Conservation (phyloP, 495 filamentous ascomycete genomes). For the Aspergillus leporis region DNA sequence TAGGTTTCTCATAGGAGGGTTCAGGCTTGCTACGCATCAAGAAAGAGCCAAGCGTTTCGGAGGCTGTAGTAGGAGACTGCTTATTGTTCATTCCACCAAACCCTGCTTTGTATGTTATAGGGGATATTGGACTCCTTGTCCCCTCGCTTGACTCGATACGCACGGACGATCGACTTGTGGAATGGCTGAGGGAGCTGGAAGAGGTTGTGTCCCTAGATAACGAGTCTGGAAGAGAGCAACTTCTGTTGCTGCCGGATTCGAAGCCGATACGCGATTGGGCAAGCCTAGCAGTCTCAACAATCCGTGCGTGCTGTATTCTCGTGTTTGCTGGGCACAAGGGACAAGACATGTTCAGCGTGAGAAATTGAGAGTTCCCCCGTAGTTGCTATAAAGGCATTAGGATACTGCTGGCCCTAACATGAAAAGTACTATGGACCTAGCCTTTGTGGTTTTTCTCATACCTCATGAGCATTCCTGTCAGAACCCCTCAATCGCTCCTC, state of each 20-base stretch:
- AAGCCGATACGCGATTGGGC: conserved; percentile 15
- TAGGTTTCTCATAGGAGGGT: conserved; percentile 19
- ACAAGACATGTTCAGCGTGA: conserved; percentile 22
- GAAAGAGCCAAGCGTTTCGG: conserved; percentile 13
- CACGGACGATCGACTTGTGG: conserved; percentile 24
- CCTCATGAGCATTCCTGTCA: conserved; percentile 25
- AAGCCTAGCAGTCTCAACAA: conserved; percentile 27
- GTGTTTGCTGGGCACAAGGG: conserved; percentile 25
- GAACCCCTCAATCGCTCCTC: conserved; percentile 23
- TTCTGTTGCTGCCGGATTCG: conserved; percentile 18
- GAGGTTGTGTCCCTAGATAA: conserved; percentile 22
- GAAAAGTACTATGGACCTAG: neutral
- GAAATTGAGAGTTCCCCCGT: conserved; percentile 19
- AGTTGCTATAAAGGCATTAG: conserved; percentile 20
- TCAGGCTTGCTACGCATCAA: conserved; percentile 12
- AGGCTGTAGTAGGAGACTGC: conserved; percentile 9
- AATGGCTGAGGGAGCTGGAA: conserved; percentile 28
- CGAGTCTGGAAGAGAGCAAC: conserved; percentile 18
- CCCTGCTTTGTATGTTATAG: conserved; percentile 1
- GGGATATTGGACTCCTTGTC: conserved; percentile 20
- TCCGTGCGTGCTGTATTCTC: conserved; percentile 25
- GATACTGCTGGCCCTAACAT: neutral
- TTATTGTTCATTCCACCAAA: conserved; percentile 21
- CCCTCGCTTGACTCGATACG: conserved; percentile 17
- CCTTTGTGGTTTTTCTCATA: conserved; percentile 9